Conservation (phyloP, 371 early-diverging fungal species). For the Actinomortierella wolfii region DNA sequence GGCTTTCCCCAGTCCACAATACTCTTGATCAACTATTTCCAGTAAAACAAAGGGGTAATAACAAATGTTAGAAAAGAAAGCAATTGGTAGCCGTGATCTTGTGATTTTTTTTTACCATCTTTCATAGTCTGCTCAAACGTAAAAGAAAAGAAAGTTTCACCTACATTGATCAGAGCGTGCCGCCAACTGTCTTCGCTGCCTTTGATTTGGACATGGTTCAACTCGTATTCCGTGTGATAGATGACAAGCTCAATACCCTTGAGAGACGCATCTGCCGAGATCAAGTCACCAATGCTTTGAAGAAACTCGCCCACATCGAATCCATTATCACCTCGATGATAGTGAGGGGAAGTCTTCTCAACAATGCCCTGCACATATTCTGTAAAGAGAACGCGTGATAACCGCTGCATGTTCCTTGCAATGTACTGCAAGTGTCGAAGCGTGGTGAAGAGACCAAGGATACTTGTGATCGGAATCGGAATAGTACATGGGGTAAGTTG, state of each 20-base stretch:
- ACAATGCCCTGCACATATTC: conserved; percentile 45
- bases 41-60: background rate
- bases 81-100: too few species aligned
- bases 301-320: conserved; percentile 68
- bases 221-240: conserved; percentile 59
- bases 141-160: conserved; percentile 10
- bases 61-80: background rate
- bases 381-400: conserved; percentile 44
- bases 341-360: conserved; percentile 44
- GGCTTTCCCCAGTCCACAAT: conserved; percentile 60
- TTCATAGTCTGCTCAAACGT: too few species aligned
- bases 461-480: conserved; percentile 42
- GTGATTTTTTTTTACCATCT: background rate
- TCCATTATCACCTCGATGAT: conserved; percentile 44
- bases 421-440: conserved; percentile 45
- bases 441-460: conserved; percentile 40
- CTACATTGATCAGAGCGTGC: conserved; percentile 63
- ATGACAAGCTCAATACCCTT: conserved; percentile 64
- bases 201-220: conserved; percentile 59
- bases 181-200: conserved; percentile 63
- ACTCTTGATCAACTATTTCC: conserved; percentile 56
- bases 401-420: conserved; percentile 43
- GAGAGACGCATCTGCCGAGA: conserved; percentile 64
- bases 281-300: conserved; percentile 66
- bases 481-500: conserved; percentile 43